Evolutionary conservation across 208 protist species (phyloP).

Genomic region (Trypanosoma mega): DNA sequence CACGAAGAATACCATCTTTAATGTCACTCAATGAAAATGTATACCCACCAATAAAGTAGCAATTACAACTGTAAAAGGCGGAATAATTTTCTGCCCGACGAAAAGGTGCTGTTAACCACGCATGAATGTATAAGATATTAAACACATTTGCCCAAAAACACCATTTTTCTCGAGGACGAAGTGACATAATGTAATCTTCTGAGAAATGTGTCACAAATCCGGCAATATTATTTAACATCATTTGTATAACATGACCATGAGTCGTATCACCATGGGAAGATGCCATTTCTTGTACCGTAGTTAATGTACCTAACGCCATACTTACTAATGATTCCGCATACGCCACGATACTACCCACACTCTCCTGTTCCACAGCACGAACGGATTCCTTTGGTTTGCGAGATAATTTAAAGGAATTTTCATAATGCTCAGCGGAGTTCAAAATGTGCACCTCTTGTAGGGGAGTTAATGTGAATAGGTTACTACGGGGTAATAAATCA

Average conservation of each 20-base stretch:
- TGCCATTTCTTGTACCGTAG: constrained; percentile 36
- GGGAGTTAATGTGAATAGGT: constrained; percentile 26
- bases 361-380: too few relatives aligned
- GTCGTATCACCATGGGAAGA: constrained; percentile 1
- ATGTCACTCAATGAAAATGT: constrained; percentile 55
- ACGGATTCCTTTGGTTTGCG: too few relatives aligned
- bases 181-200: constrained; percentile 17
- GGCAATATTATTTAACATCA: constrained; percentile 11
- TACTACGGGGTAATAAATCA: constrained; percentile 13
- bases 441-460: constrained; percentile 21
- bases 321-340: constrained; percentile 45
- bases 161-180: constrained; percentile 24
- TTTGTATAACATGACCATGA: constrained; percentile 10
- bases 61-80: constrained; percentile 49
- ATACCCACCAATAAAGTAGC: constrained; percentile 48
- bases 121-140: constrained; percentile 72
- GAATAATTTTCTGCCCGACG: constrained; percentile 23
- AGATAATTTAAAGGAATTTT: too few relatives aligned
- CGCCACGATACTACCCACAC: constrained; percentile 2
- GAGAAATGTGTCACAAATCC: constrained; percentile 12
- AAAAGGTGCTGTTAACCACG: constrained; percentile 43
- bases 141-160: constrained; percentile 63
- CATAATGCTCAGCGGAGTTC: constrained; percentile 13
- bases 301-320: constrained; percentile 32
- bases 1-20: constrained; percentile 70